Base-by-base conservation (phyloP, 2,329 filamentous ascomycete genomes). In the Massarina eburnea region DNA sequence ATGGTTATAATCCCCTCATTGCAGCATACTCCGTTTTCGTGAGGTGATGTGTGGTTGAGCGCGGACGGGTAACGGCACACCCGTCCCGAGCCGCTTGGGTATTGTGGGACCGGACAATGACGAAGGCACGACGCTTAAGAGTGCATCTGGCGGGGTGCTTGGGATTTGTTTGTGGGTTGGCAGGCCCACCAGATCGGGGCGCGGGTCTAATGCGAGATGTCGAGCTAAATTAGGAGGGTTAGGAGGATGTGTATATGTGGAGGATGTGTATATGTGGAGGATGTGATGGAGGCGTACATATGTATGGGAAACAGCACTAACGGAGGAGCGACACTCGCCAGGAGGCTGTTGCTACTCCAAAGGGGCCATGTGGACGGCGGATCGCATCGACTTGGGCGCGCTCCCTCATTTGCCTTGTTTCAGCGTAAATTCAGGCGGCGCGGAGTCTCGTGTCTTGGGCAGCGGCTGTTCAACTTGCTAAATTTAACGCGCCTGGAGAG, bases 381-480 rank as follows among this genome's bases (percentile, higher is more conserved):
- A n/a, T n/a, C n/a, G n/a, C n/a, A n/a, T n/a, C n/a, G n/a, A n/a
- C n/a, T n/a, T n/a, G n/a, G 9, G 38, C 22, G 30, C 30, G 19
- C n/a, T 22, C 35, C 14, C n/a, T 20, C 24, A 18, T 32, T 33
- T 34, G 39, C n/a, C 21, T 21, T n/a, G 46, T 45, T 48, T 48
- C 36, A 44, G 7, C 34, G 36, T 10, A 37, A 42, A 15, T 27
- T 22, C 27, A 35, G 18, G 41, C 6, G 17, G 29, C 27, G 33
- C 30, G 22, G 26, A 46, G 46, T 38, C 46, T 45, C 41, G 10
- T 5, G 14, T 32, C 12, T 21, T 24, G 37, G 15, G 14, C 15
- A 10, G 39, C 38, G 43, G 40, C 39, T 34, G 43, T 36, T 50
- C 48, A 50, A 43, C 48, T 50, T 36, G 43, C 43, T 41, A 41